Evolutionary conservation across 2,329 filamentous ascomycete genomes (phyloP), one percentile per base, ranked within the genome.

Genomic region (Paraconiothyrium sp.): DNA sequence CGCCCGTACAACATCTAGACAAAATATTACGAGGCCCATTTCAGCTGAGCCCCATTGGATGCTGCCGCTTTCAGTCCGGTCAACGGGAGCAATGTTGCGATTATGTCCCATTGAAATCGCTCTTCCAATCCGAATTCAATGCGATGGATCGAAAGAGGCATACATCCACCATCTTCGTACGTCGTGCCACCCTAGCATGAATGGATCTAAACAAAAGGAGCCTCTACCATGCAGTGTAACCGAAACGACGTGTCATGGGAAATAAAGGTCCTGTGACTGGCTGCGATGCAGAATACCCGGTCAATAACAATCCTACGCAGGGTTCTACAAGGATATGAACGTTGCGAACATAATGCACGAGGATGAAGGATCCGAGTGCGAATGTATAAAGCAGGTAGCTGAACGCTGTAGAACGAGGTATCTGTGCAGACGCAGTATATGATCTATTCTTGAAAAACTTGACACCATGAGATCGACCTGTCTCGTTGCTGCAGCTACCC

Each of bases 251-350:
- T 54, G 51, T 44, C 27, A 34, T 44, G 14, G 22, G 37, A 32
- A 54, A 44, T 44, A 37, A 32, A 7, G 24, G 24, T 34, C n/a
- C 13, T 51, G 16, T 56, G 54, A 47, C n/a, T 56, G 43, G 54
- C 30, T 37, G 32, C 20, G 27, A 43, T 34, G 39, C 22, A 32
- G 3, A 44, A 37, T 46, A 44, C 51, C 49, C 49, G 32, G 49
- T 52, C 49, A 14, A 52, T 35, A 52, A 10, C 4, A 37, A 22
- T 39, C 30, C 32, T 43, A 56, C 37, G 41, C 41, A 47, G 41
- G 22, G 41, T 56, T 47, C n/a, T 30, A n/a, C 54, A 56, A 16
- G 43, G 54, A 47, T 47, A 11, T 27, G 27, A 37, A 56, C 41
- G 27, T 47, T 41, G 54, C 4, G 35, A 37, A 56, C 54, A 47